Base-by-base conservation (phyloP, 495 filamentous ascomycete genomes). In the Neurospora sp. region DNA sequence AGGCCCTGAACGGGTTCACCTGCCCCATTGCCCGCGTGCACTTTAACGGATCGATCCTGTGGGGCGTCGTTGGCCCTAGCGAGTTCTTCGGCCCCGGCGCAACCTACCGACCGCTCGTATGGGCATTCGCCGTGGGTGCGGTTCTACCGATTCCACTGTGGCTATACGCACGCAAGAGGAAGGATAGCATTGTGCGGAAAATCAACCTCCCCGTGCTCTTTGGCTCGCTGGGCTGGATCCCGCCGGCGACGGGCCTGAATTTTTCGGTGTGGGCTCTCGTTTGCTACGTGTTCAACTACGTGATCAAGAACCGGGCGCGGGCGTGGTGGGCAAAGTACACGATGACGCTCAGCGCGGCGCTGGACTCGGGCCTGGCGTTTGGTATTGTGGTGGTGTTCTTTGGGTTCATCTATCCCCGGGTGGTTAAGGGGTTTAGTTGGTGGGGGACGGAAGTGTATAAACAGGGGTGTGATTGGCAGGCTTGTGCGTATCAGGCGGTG, bases 311-410 rank as follows among this genome's bases (percentile, higher is more conserved):
- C 7, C 84, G 89, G n/a, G 89, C 87, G 16, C 80, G 77, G 2
- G 88, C 85, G 6, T 96, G 93, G 93, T 95, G 92, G 92, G 88
- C 88, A 2, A 95, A 96, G 80, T 97, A 97, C 80, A 94, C 91
- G 20, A 94, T 94, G 91, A 94, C 92, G 1, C 83, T 96, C 39
- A 91, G 88, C 42, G 93, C 93, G 1, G 93, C 92, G 12, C 83
- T 97, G 44, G 93, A 96, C 71, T 94, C 93, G 3, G 92, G 92
- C 1, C 77, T 95, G 18, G 93, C 93, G 4, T 90, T 93, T 76
- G 90, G 90, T 0, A 87, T 94, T 3, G 88, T 96, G 7, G 86
- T 95, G 1, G 88, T 96, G 8, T 96, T 97, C 79, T 96, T 97
- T 77, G 90, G 88, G 0, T 88, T 96, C 65, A 86, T 92, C 20